Evolutionary conservation across 2,329 filamentous ascomycete species (phyloP), one percentile per base, ranked within the genome.

Genomic region (Fusarium acutatum): DNA sequence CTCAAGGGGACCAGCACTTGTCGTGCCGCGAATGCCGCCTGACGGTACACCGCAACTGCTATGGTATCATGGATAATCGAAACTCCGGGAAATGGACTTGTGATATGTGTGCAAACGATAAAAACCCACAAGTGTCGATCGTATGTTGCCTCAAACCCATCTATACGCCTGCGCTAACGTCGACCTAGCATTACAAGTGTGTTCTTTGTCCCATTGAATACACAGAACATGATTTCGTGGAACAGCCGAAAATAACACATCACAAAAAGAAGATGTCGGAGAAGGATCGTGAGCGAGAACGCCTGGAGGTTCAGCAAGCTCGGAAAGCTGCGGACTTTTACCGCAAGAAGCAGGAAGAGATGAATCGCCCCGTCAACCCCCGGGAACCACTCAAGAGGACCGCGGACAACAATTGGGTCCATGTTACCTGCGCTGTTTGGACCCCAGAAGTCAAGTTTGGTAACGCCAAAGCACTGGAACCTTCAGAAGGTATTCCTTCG

Each of bases 391-490:
- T 99, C 71, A 99, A 99, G 84, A 91, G 94, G 54, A 99, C 96
- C 0, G 94, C 93, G 8, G 95, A 97, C 80, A 98, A 98, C 83
- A 98, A 98, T 79, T 99, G 96, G 96, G 94, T 98, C 22, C 96
- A 99, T 80, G 94, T 98, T 34, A 92, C 93, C 41, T 99, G 96
- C 79, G 95, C 96, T 3, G 87, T 97, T 24, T 98, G 94, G 91
- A 95, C 93, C 17, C 91, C 94, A 0, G 96, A 99, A 82, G 92
- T 97, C 77, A 96, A 95, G 79, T 99, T 98, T 81, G 95, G 93
- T 71, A 94, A 94, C 77, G 93, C 95, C 24, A 91, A 92, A 78
- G 90, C 93, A 24, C 85, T 99, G 38, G 93, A 95, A 75, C 92
- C 95, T 37, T 95, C 94, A 5, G 96, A 99, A 83, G 96, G 96